phyloP scores from a whole-genome alignment of 2,329 filamentous ascomycete species.

The Monosporascus sp. region DNA sequence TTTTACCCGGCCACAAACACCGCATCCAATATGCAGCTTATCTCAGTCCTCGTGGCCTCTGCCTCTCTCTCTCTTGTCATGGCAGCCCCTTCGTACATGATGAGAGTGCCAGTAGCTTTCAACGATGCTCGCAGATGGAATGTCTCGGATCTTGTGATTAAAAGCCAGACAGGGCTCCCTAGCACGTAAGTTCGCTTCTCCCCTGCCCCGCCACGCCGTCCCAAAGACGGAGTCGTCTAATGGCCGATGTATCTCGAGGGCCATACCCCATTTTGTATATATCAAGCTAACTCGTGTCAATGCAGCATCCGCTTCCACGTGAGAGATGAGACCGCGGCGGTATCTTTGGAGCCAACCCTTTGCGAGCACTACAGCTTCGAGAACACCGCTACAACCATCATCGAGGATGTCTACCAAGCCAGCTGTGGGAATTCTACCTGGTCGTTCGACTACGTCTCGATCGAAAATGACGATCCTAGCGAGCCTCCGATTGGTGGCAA shows the following conservation, averaged over 20 bases:
- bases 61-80: neutral
- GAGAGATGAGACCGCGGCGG: neutral
- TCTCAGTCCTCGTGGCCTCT: neutral
- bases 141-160: neutral
- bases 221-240: neutral
- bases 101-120: no score
- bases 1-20: no score
- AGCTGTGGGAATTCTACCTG: neutral
- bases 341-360: neutral
- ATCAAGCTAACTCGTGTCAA: neutral
- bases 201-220: neutral
- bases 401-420: neutral
- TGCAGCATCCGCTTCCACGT: neutral
- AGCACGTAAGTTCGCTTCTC: neutral
- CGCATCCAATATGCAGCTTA: neutral
- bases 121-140: neutral
- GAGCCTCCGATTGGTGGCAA: neutral
- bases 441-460: neutral
- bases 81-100: neutral
- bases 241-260: neutral
- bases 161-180: neutral
- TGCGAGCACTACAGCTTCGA: neutral
- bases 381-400: neutral
- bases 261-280: neutral
- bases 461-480: neutral